Evolutionary conservation across 495 filamentous ascomycete genomes (phyloP), one percentile per base, ranked within the genome.

Genomic region (Aspergillus nidulans): DNA sequence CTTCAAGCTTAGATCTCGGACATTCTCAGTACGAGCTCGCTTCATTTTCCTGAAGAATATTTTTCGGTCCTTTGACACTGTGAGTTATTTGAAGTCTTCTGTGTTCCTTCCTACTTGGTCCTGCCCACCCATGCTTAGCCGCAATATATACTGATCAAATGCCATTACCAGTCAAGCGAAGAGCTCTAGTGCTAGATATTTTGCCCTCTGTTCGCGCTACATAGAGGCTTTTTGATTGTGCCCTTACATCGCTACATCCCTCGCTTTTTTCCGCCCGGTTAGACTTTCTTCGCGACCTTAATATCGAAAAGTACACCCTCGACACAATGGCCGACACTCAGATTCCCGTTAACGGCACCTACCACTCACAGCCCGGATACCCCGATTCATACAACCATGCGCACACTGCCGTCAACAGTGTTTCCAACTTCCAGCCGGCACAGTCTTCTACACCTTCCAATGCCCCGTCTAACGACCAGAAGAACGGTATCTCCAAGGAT

Each of bases 401-500:
- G 7, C 66, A 66, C 44, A 62, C 62, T 43, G 59, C 63, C 51
- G 63, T 70, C 62, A 72, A 68, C 62, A 70, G 57, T 51, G 70
- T 66, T 18, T 66, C 72, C 39, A 75, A 63, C 62, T 76, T 78
- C 64, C 72, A 74, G 58, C 73, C 75, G 40, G 68, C 69, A 19
- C 76, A 76, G 62, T 70, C 68, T 49, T 69, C 69, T 41, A 78
- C 73, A 34, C 68, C 76, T 24, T 69, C 72, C 36, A 73, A 74
- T 57, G 69, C 62, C 44, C 66, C 74, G 24, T 65, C 65, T 26
- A 67, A 58, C 40, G 75, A 73, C 53, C 69, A 73, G 58, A 77
- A 75, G 61, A 74, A 67, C 57, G 70, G 69, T 49, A 77, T 73
- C 58, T 69, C 76, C 41, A 95, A 94, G 70, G 89, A 92, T 71